phyloP scores from a whole-genome alignment of 2,329 filamentous ascomycete genomes.

The Fusarium fujikuroi region DNA sequence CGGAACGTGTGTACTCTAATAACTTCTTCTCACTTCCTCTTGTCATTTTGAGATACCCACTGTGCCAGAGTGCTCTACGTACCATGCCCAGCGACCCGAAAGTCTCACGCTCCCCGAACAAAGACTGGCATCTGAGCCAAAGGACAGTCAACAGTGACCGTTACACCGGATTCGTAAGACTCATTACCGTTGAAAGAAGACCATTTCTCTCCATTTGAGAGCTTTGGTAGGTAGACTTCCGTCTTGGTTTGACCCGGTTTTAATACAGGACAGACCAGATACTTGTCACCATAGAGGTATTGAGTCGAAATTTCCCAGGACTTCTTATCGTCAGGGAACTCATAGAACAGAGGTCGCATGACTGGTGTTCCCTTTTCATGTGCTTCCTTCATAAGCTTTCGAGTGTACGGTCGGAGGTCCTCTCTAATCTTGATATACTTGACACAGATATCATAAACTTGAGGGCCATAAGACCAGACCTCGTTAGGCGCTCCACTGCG shows the following conservation, averaged over 20 bases:
- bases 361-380: slow-evolving; percentile 69
- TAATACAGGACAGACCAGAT: slow-evolving; percentile 68
- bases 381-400: slow-evolving; percentile 67
- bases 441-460: slow-evolving; percentile 68
- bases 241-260: slow-evolving; percentile 56
- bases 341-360: slow-evolving; percentile 72
- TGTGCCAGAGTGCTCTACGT: not conserved
- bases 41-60: not conserved
- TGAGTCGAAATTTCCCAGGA: slow-evolving; percentile 69
- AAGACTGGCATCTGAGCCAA: slow-evolving; percentile 17
- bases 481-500: slow-evolving; percentile 67
- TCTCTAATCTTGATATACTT: slow-evolving; percentile 70
- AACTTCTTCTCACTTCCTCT: not conserved
- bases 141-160: slow-evolving; percentile 4
- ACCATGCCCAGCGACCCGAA: not conserved
- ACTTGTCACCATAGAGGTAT: slow-evolving; percentile 72
- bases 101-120: not conserved
- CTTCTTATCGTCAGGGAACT: slow-evolving; percentile 65
- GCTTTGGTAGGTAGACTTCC: slow-evolving; percentile 63
- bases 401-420: slow-evolving; percentile 66
- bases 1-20: not conserved
- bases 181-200: not conserved
- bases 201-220: slow-evolving; percentile 10
- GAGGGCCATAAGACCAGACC: slow-evolving; percentile 72
- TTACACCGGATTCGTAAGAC: slow-evolving; percentile 4